A percentile compares a stretch with the other conserved stretches of the same genome.
These are phyloP conservation scores for Saccharomycopsis capsularis DNA, from an alignment of 805 yeast genomes.

Conservation along the genomic window DNA sequence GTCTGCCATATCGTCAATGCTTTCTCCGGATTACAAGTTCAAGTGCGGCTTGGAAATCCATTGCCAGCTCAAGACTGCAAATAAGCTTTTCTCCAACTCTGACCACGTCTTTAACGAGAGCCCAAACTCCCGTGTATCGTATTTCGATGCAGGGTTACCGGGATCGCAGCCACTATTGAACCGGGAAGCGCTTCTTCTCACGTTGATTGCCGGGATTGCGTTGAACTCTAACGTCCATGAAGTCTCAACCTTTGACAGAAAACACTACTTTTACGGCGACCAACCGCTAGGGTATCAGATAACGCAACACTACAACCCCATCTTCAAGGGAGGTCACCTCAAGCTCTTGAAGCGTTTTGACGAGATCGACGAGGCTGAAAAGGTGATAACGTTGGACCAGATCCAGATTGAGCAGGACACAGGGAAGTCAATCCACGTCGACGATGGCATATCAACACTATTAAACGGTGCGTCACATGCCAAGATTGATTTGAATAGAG, in stretches of 20 bases:
- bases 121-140: conserved; percentile 70
- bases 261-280: conserved; percentile 94
- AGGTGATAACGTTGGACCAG: conserved; percentile 61
- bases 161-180: conserved; percentile 87
- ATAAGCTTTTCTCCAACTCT: conserved; percentile 72
- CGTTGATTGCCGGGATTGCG: conserved; percentile 67
- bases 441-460: conserved; percentile 24
- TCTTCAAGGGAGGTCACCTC: conserved; percentile 62
- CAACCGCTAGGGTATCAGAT: conserved; percentile 96
- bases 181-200: conserved; percentile 62
- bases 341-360: conserved; percentile 46
- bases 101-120: conserved; percentile 37
- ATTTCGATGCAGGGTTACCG: conserved; percentile 80
- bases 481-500: conserved; percentile 72
- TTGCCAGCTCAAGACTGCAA: conserved; percentile 70
- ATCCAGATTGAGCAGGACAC: conserved; percentile 94
- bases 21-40: conserved; percentile 31
- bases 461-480: conserved; percentile 26
- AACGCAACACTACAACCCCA: conserved; percentile 80
- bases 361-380: conserved; percentile 35
- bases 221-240: conserved; percentile 51
- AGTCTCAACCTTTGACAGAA: conserved; percentile 74
- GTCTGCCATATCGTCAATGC: background rate
- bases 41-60: conserved; percentile 93
- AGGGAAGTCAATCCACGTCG: conserved; percentile 62